These are phyloP conservation scores for Nicotiana paniculata DNA, from an alignment of 257 asterid species.

Conservation along the genomic window DNA sequence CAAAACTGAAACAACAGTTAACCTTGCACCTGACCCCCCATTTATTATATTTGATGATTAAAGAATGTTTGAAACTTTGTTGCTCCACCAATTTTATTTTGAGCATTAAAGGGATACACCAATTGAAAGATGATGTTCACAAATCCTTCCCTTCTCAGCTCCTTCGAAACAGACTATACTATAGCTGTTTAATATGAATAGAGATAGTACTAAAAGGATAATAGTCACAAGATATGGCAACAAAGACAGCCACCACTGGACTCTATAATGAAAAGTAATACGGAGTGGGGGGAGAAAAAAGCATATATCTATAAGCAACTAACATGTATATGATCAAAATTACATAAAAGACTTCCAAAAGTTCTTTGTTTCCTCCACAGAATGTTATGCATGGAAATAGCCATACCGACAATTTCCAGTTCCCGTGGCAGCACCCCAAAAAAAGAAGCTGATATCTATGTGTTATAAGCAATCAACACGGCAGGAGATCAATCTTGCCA, in stretches of 20 bases:
- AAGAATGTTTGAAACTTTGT: not conserved
- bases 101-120: not conserved
- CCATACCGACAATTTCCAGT: not conserved
- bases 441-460: not conserved
- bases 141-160: not conserved
- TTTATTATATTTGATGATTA: not conserved
- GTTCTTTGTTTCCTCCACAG: not conserved
- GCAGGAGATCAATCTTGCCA: not conserved
- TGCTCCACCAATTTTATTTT: not conserved
- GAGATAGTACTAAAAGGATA: not conserved
- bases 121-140: not conserved
- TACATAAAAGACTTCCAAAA: conserved; percentile 1
- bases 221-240: not conserved
- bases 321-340: not conserved
- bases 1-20: not conserved
- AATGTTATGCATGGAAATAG: not conserved
- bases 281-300: not conserved
- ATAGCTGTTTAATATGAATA: not conserved
- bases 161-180: not conserved
- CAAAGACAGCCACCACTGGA: not conserved
- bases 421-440: not conserved
- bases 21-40: not conserved
- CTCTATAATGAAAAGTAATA: not conserved
- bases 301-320: not conserved
- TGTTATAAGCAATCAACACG: not conserved